These are phyloP conservation scores for Pistacia integerrima DNA, from an alignment of 345 rosid species.

Conservation along the genomic window DNA sequence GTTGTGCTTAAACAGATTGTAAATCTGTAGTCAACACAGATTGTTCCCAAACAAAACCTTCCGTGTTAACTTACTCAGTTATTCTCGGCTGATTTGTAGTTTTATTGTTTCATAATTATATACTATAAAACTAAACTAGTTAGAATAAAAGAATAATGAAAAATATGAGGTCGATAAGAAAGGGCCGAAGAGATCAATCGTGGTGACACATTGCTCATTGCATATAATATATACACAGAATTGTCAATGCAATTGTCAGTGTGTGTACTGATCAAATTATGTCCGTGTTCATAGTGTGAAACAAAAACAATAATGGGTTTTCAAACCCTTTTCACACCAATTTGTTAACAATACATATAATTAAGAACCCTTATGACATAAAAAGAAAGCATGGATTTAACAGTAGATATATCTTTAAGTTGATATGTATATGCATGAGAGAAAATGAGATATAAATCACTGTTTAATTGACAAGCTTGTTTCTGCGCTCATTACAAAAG, in stretches of 20 bases:
- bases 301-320: not conserved
- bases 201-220: too few species aligned
- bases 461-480: too few species aligned
- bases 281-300: not conserved
- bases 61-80: not conserved
- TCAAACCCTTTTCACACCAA: not conserved
- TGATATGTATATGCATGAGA: too few species aligned
- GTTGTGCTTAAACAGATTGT: not conserved
- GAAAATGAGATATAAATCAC: too few species aligned
- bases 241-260: too few species aligned
- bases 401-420: not conserved
- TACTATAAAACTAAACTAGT: not conserved
- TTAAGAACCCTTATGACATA: not conserved
- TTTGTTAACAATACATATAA: too few species aligned
- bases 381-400: not conserved
- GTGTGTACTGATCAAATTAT: too few species aligned
- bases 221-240: too few species aligned
- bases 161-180: not conserved
- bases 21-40: slow-evolving; percentile 1
- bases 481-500: too few species aligned
- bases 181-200: not conserved
- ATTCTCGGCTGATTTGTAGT: slow-evolving; percentile 1
- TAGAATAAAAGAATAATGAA: not conserved
- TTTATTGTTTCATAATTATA: not conserved
- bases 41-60: slow-evolving; percentile 1